These are phyloP conservation scores for Coemansia nantahalensis DNA, from an alignment of 192 early-diverging fungal species.

Conservation along the genomic window DNA sequence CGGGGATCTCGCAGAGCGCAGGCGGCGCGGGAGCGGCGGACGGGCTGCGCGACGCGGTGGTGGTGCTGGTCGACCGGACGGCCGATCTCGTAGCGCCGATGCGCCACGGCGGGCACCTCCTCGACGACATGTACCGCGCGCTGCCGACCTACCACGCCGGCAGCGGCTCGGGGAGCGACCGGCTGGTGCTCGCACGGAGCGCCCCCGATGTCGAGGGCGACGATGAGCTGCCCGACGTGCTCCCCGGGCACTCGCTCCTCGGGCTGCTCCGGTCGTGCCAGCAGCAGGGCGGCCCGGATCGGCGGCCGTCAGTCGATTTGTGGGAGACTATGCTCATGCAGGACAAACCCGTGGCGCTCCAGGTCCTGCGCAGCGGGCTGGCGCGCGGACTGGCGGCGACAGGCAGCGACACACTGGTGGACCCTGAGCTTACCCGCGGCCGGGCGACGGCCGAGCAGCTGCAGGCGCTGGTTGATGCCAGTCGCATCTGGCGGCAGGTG, in stretches of 20 bases:
- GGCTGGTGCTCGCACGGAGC: background rate
- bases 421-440: conserved; percentile 5
- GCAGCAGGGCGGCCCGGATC: background rate
- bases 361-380: conserved; percentile 27
- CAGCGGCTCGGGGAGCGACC: background rate
- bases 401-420: background rate
- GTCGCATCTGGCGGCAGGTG: background rate
- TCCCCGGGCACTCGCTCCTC: conserved; percentile 12
- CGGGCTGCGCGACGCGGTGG: conserved; percentile 7
- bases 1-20: conserved; percentile 14
- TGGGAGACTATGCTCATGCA: conserved; percentile 39
- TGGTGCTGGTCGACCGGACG: conserved; percentile 42
- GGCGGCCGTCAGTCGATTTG: conserved; percentile 2
- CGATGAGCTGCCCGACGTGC: no score
- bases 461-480: conserved; percentile 14
- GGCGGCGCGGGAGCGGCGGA: background rate
- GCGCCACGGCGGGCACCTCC: conserved; percentile 25
- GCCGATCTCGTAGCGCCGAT: conserved; percentile 33
- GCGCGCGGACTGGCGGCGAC: conserved; percentile 4
- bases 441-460: conserved; percentile 24
- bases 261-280: conserved; percentile 13
- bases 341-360: conserved; percentile 23
- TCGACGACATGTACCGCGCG: conserved; percentile 29
- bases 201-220: background rate
- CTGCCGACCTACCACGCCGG: background rate